phyloP scores from a whole-genome alignment of 768 basidiomycete genomes.

The Psilocybe cyanescens region DNA sequence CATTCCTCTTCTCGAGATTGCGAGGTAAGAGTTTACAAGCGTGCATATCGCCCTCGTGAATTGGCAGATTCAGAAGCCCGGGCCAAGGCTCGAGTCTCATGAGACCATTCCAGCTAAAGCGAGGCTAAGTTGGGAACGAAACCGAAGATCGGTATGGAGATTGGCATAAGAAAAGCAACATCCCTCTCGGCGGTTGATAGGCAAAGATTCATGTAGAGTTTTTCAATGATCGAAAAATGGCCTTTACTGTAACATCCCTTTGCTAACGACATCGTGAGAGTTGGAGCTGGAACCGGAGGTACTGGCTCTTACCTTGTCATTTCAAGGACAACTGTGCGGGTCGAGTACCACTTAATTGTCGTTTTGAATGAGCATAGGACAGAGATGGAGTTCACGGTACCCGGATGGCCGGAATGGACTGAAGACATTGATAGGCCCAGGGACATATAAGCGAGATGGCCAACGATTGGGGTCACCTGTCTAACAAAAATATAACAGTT shows the following conservation, averaged over 20 bases:
- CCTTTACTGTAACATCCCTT: not conserved
- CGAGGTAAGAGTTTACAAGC: not conserved
- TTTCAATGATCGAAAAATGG: slow-evolving; percentile 13
- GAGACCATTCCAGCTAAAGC: not conserved
- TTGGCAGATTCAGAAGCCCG: not conserved
- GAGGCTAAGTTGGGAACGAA: slow-evolving; percentile 5
- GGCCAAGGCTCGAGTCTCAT: not conserved
- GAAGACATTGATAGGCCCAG: not conserved
- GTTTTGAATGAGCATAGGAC: not conserved
- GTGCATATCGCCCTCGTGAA: not conserved
- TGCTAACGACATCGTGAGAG: not conserved
- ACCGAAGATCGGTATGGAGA: slow-evolving; percentile 24
- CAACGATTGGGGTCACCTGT: slow-evolving; percentile 12
- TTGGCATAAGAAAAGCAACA: slow-evolving; percentile 13
- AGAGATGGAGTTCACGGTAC: not conserved
- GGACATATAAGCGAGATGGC: not conserved
- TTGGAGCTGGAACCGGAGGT: not conserved
- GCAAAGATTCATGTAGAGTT: slow-evolving; percentile 14
- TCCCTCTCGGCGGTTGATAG: slow-evolving; percentile 19
- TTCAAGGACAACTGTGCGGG: too few species aligned
- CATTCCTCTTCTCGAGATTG: not conserved
- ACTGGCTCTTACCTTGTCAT: not conserved
- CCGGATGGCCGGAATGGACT: not conserved
- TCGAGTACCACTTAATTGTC: too few species aligned
- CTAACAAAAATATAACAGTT: slow-evolving; percentile 16